Base-by-base conservation (phyloP, 768 basidiomycete genomes). In the Leucosporidium creatinivorum region DNA sequence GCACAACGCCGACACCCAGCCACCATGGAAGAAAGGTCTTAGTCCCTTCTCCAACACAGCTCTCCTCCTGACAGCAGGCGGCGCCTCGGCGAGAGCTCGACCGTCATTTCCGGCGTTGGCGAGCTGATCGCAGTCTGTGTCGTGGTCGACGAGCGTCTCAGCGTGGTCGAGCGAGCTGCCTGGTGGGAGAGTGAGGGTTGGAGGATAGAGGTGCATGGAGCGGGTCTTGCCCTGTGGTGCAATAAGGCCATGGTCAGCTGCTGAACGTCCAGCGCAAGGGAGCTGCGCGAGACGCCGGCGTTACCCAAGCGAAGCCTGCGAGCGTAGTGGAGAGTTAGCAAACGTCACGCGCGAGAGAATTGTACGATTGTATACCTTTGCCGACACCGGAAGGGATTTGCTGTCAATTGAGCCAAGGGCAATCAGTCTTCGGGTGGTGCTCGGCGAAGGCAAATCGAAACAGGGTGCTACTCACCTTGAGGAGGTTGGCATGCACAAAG, bases 401-500 rank as follows among this genome's bases (percentile, higher is more conserved):
- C 65, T n/a, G n/a, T n/a, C n/a, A n/a, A n/a, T n/a, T n/a, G n/a
- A n/a, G n/a, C n/a, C n/a, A n/a, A n/a, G n/a, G n/a, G n/a, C n/a
- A n/a, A n/a, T n/a, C n/a, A n/a, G n/a, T n/a, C n/a, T n/a, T n/a
- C n/a, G n/a, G n/a, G n/a, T n/a, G n/a, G n/a, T n/a, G 9, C 17
- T 51, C 50, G 21, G 6, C 25, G 23, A 51, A 51, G 39, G 8
- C 50, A 23, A n/a, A 51, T 9, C 10, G 13, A 51, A 33, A 33
- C 33, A 10, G n/a, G 7, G 19, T 7, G 50, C 50, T 5, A n/a
- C 50, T 51, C 50, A 51, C 50, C 50, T 80, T 80, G 44, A 80
- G 64, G 1, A 80, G 74, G 65, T 80, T 80, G 73, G 79, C 79
- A 59, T 79, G 79, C 7, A 79, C 75, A 66, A 79, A 78, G 6